Evolutionary conservation across 2,329 filamentous ascomycete genomes (phyloP).

Genomic region (Fusarium austroafricanum): DNA sequence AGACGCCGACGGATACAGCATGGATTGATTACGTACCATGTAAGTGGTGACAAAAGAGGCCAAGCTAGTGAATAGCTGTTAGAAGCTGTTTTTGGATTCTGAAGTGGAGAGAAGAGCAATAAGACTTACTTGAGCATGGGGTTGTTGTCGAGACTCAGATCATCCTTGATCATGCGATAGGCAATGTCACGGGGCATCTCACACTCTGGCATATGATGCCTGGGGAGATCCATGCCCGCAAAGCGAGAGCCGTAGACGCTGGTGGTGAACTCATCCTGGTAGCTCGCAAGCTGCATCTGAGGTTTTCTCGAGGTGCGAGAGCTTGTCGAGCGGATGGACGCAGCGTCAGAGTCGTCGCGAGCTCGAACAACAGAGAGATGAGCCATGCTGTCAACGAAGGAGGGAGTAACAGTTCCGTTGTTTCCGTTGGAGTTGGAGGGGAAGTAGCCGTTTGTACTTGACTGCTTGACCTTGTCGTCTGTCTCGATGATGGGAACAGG

Average conservation of each 20-base stretch:
- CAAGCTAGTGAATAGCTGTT: conserved; percentile 64
- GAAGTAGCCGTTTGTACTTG: conserved; percentile 48
- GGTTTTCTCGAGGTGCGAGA: conserved; percentile 41
- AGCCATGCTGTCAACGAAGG: conserved; percentile 57
- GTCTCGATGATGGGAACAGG: conserved; percentile 48
- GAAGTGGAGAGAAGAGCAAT: not conserved
- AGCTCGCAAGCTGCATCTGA: conserved; percentile 61
- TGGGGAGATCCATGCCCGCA: conserved; percentile 82
- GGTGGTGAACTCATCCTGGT: conserved; percentile 72
- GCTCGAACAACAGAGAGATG: conserved; percentile 61
- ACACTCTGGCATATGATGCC: conserved; percentile 84
- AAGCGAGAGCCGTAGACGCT: conserved; percentile 91
- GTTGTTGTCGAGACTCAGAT: conserved; percentile 90
- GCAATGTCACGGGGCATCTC: conserved; percentile 94
- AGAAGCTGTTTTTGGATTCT: not conserved
- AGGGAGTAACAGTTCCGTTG: conserved; percentile 37
- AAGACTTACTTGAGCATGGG: conserved; percentile 80
- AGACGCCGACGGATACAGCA: conserved; percentile 2
- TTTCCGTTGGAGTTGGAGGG: conserved; percentile 28
- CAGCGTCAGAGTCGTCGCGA: conserved; percentile 47
- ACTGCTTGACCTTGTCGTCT: conserved; percentile 44
- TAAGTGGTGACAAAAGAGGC: conserved; percentile 96
- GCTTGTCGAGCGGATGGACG: conserved; percentile 42
- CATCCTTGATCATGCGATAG: conserved; percentile 98
- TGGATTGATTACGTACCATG: conserved; percentile 71